Evolutionary conservation across 495 filamentous ascomycete species (phyloP), one percentile per base, ranked within the genome.

Genomic region (Tuber borchii): DNA sequence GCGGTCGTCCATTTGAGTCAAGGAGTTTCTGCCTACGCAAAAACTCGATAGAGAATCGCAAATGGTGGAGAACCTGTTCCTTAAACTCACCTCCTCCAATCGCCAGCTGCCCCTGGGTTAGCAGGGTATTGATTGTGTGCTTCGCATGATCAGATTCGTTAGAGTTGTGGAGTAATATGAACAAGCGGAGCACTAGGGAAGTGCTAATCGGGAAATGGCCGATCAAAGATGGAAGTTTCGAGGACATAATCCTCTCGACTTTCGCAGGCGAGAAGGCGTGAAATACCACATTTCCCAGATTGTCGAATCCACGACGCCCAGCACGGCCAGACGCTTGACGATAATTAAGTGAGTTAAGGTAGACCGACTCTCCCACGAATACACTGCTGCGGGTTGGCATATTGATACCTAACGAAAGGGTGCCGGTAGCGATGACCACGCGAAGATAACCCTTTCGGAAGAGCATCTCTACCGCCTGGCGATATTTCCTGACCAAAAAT

Each of bases 331-430:
- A 89, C 3, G 89, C 90, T 83, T 94, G 92, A 8, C 91, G 87
- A 82, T 89, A 94, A 82, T 91, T 92, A 70, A 93, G 87, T 0
- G 92, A 88, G 0, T 91, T 92, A 71, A 94, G 83, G 72, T 86
- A 92, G 7, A 91, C 85, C 0, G 88, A 90, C 78, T 93, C 91
- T 0, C 91, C 91, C 3, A 86, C 87, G 81, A 94, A 94, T 10
- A 93, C 89, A 17, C 93, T 91, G 0, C 92, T 94, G 78, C 90
- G 91, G 78, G 91, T 93, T 46, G 92, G 92, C 92, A 93, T 93
- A 76, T 93, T 94, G 84, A 94, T 92, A 84, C 92, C 92, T 42
- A 94, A 85, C 37, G 90, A 90, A 26, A 94, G 86, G 0, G 92
- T 93, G 0, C 92, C 92, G 2, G 92, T 94, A 0, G 92, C 92